Conservation (phyloP, 2,329 filamentous ascomycete species). For the Penicillium capsulatum region DNA sequence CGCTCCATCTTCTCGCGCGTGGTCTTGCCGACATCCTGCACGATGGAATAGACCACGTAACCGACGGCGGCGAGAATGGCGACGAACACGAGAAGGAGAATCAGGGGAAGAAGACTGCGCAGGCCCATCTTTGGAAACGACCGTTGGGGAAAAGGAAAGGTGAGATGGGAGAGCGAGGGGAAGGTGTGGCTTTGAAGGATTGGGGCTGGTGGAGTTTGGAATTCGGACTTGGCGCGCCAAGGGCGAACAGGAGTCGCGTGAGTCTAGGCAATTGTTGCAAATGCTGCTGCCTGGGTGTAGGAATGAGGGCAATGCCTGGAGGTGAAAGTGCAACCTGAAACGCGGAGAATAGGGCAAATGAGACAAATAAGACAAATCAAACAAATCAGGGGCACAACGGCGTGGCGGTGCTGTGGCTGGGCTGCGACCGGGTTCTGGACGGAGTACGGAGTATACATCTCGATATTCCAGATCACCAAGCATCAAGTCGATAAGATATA, state of each 20-base stretch:
- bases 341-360: not conserved
- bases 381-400: too few species aligned
- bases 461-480: too few species aligned
- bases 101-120: slow-evolving; percentile 49
- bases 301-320: not conserved
- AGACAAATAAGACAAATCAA: not conserved
- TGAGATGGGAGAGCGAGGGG: not conserved
- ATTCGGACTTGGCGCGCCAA: not conserved
- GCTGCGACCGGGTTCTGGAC: too few species aligned
- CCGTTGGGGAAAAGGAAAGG: not conserved
- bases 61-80: slow-evolving; percentile 50
- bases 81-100: slow-evolving; percentile 54
- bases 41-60: slow-evolving; percentile 56
- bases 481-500: too few species aligned
- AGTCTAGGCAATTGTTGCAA: not conserved
- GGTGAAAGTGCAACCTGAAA: not conserved
- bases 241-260: not conserved
- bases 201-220: not conserved
- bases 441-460: too few species aligned
- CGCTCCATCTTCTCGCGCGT: slow-evolving; percentile 60
- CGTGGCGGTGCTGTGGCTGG: not conserved
- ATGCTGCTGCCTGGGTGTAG: slow-evolving; percentile 1
- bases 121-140: slow-evolving; percentile 17
- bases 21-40: slow-evolving; percentile 54
- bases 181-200: slow-evolving; percentile 5